Evolutionary conservation across 2,329 filamentous ascomycete genomes (phyloP).

Genomic region (Curvularia hawaiiensis): DNA sequence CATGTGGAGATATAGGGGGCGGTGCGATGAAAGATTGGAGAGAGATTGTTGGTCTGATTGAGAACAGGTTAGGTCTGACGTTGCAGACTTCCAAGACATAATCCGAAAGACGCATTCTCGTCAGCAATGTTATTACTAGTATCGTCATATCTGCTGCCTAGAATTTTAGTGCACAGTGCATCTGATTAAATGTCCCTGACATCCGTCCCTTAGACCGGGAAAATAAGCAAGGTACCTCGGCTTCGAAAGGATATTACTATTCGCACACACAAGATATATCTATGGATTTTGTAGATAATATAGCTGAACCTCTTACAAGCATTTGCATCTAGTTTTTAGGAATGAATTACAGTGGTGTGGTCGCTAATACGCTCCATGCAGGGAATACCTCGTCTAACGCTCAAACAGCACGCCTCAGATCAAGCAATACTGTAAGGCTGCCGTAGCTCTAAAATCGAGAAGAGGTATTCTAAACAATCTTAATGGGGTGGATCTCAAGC

Average conservation of each 20-base stretch:
- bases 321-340: neutral
- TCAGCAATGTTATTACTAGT: too few relatives aligned
- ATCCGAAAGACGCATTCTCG: neutral
- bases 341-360: neutral
- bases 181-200: too few relatives aligned
- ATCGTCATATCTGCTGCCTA: too few relatives aligned
- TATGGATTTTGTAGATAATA: neutral
- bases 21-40: conserved; percentile 86
- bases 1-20: conserved; percentile 81
- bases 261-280: neutral
- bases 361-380: neutral
- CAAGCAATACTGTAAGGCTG: neutral
- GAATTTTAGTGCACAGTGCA: too few relatives aligned
- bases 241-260: neutral
- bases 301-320: neutral
- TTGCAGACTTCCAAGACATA: neutral
- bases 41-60: conserved; percentile 71
- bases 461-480: neutral
- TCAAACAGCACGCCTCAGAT: neutral
- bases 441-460: neutral
- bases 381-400: neutral
- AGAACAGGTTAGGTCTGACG: conserved; percentile 46
- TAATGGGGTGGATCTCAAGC: neutral
- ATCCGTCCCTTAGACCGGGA: too few relatives aligned
- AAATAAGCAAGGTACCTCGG: too few relatives aligned